A percentile compares a stretch with the other conserved stretches of the same genome.
Evolutionary conservation across 1,284 basidiomycete genomes (phyloP).

Genomic region (Prillingera fragicola): DNA sequence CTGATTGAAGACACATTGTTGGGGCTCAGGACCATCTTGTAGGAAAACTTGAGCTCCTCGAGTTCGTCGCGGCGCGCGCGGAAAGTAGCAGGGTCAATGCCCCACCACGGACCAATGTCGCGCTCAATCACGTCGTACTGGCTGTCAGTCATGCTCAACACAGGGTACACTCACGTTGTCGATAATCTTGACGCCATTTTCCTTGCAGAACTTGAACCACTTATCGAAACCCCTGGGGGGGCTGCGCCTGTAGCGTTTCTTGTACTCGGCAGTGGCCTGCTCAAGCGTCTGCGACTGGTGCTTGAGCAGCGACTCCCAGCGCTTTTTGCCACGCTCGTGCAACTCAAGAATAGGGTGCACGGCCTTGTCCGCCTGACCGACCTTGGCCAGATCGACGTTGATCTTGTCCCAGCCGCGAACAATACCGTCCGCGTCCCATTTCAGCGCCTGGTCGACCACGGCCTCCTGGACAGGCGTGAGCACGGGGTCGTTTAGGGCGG

Average conservation of each 20-base stretch:
- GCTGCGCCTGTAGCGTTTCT: slow-evolving; percentile 41
- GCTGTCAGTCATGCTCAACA: not conserved
- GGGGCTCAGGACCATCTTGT: slow-evolving; percentile 34
- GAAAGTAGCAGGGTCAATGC: slow-evolving; percentile 37
- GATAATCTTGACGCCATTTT: slow-evolving; percentile 46
- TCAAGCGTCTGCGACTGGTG: slow-evolving; percentile 44
- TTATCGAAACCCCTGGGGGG: slow-evolving; percentile 51
- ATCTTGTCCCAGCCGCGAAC: slow-evolving; percentile 30
- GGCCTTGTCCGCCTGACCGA: slow-evolving; percentile 11
- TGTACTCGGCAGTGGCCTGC: slow-evolving; percentile 48
- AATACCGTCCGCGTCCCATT: slow-evolving; percentile 26
- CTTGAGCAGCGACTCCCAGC: slow-evolving; percentile 35
- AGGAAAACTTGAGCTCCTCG: slow-evolving; percentile 19
- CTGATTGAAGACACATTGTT: slow-evolving; percentile 21
- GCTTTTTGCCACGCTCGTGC: slow-evolving; percentile 30
- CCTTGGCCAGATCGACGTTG: slow-evolving; percentile 15
- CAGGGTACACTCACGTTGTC: slow-evolving; percentile 41
- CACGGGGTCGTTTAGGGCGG: too few species aligned
- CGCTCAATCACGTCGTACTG: slow-evolving; percentile 47
- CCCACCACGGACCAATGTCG: slow-evolving; percentile 42
- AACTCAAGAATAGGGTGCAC: slow-evolving; percentile 44
- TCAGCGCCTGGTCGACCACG: slow-evolving; percentile 8
- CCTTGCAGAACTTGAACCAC: slow-evolving; percentile 44
- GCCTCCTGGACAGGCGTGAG: too few species aligned
- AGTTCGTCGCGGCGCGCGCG: slow-evolving; percentile 26